Conservation (phyloP, 2,329 filamentous ascomycete genomes). For the Nemania serpens region DNA sequence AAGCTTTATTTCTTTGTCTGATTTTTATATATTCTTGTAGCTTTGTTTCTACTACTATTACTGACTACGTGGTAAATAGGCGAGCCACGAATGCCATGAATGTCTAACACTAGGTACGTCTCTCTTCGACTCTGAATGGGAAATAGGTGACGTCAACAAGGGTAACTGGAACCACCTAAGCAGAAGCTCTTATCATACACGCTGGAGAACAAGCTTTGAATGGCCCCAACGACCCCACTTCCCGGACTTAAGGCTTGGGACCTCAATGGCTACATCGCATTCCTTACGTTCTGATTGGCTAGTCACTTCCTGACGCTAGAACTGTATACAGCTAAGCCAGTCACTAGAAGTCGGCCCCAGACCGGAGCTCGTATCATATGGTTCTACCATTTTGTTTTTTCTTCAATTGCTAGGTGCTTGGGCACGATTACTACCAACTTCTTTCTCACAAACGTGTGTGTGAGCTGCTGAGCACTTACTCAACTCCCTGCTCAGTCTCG, state of each 20-base stretch:
- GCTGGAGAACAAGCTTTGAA: conserved; percentile 11
- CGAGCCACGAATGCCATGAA: background rate
- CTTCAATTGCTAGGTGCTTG: too few species aligned
- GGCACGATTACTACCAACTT: too few species aligned
- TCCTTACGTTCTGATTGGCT: conserved; percentile 5
- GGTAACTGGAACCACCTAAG: conserved; percentile 11
- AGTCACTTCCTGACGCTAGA: background rate
- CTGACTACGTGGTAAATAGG: background rate
- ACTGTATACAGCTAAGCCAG: background rate
- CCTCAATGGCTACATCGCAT: conserved; percentile 21
- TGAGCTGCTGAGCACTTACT: too few species aligned
- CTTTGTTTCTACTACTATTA: too few species aligned
- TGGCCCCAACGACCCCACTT: conserved; percentile 17
- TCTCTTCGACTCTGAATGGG: background rate
- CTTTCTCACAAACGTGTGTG: too few species aligned
- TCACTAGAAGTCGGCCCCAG: background rate
- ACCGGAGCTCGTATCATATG: conserved; percentile 4
- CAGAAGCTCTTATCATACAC: background rate
- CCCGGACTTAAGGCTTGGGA: conserved; percentile 13
- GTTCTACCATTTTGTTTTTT: too few species aligned
- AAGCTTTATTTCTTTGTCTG: background rate
- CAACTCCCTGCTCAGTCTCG: too few species aligned
- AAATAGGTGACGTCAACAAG: conserved; percentile 19
- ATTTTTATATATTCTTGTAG: background rate
- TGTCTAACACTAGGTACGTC: background rate